Conservation (phyloP, 2,329 filamentous ascomycete species). For the Xylariaceae sp. region DNA sequence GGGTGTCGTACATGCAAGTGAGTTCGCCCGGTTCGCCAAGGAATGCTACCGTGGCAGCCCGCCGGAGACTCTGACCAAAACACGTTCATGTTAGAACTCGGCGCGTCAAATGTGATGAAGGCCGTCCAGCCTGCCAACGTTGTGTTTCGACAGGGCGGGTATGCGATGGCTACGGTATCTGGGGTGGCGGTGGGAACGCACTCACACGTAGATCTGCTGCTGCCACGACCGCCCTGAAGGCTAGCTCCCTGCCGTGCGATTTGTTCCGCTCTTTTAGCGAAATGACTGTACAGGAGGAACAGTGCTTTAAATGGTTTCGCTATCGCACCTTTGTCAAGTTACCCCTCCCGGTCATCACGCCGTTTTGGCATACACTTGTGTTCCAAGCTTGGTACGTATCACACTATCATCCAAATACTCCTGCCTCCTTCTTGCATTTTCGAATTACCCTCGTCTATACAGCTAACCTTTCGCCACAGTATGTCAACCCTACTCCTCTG, state of each 20-base stretch:
- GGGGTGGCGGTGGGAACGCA: slow-evolving; percentile 24
- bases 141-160: slow-evolving; percentile 29
- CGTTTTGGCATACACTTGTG: slow-evolving; percentile 38
- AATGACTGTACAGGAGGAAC: slow-evolving; percentile 30
- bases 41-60: background rate
- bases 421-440: background rate
- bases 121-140: slow-evolving; percentile 24
- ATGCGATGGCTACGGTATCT: slow-evolving; percentile 32
- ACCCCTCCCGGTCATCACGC: slow-evolving; percentile 34
- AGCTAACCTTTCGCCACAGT: background rate
- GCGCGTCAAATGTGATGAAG: slow-evolving; percentile 33
- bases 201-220: slow-evolving; percentile 19
- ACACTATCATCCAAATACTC: background rate
- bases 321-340: slow-evolving; percentile 37
- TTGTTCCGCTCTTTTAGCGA: slow-evolving; percentile 7
- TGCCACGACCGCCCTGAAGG: background rate
- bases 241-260: background rate
- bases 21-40: slow-evolving; percentile 7
- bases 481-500: too few species aligned
- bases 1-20: slow-evolving; percentile 33
- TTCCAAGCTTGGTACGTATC: slow-evolving; percentile 31
- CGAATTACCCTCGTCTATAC: background rate
- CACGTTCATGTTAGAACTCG: slow-evolving; percentile 15
- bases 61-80: background rate
- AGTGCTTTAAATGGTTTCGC: slow-evolving; percentile 44